Conservation (phyloP, 768 basidiomycete species). For the Saitozyma podzolica region DNA sequence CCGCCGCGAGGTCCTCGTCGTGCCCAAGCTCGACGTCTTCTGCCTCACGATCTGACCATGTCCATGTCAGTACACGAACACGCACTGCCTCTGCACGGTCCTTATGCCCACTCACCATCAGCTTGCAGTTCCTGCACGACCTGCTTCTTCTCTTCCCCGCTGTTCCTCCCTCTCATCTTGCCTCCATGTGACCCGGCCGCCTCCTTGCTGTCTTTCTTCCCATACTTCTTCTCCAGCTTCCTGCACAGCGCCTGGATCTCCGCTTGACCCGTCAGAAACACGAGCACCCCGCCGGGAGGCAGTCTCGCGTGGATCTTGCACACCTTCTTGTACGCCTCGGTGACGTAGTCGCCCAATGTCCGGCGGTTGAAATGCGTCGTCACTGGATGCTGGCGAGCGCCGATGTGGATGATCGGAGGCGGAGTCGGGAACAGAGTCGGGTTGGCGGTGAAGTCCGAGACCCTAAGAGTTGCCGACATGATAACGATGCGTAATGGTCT, state of each 20-base stretch:
- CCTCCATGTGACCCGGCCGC: conserved; percentile 48
- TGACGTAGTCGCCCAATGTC: conserved; percentile 82
- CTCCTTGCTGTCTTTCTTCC: conserved; percentile 61
- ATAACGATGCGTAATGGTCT: conserved; percentile 89
- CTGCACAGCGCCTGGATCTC: conserved; percentile 85
- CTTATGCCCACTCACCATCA: too few relatives aligned
- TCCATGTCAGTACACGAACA: background rate
- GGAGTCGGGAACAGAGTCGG: conserved; percentile 72
- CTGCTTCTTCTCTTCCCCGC: conserved; percentile 58
- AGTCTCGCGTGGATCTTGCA: conserved; percentile 87
- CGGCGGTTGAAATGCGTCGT: conserved; percentile 88
- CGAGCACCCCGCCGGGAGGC: conserved; percentile 87
- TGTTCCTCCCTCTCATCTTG: conserved; percentile 50
- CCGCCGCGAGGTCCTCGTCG: conserved; percentile 57
- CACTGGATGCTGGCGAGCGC: conserved; percentile 90
- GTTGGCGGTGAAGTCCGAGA: conserved; percentile 89
- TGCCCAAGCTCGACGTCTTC: conserved; percentile 56
- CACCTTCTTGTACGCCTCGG: conserved; percentile 85
- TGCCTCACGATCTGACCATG: conserved; percentile 52
- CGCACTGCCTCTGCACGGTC: background rate
- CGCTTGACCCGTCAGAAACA: conserved; percentile 95
- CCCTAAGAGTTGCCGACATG: conserved; percentile 97
- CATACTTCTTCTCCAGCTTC: conserved; percentile 75
- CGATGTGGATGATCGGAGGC: conserved; percentile 88
- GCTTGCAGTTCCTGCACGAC: background rate